These are phyloP conservation scores for Chionographis japonica DNA, from an alignment of 106 monocot genomes.

Conservation along the genomic window DNA sequence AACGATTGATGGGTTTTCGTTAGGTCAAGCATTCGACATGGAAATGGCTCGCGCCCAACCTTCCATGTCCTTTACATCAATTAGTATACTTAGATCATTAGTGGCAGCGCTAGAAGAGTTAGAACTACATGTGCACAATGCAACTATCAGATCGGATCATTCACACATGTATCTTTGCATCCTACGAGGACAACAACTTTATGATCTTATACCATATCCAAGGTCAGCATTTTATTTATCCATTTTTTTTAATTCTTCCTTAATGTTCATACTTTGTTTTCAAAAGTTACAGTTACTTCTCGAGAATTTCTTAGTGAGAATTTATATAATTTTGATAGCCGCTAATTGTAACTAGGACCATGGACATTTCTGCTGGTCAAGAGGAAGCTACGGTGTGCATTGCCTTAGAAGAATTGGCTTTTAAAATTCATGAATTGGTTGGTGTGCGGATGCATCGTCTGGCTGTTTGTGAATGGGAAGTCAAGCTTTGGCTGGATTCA, in stretches of 20 bases:
- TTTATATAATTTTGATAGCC: not conserved
- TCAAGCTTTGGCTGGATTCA: slow-evolving; percentile 71
- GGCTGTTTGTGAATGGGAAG: slow-evolving; percentile 97
- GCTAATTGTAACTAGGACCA: slow-evolving; percentile 22
- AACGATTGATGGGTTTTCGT: slow-evolving; percentile 39
- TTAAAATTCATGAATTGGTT: slow-evolving; percentile 67
- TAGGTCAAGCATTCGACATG: slow-evolving; percentile 28
- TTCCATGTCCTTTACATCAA: slow-evolving; percentile 63
- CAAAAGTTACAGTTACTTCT: not conserved
- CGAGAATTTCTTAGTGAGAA: no score
- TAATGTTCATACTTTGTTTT: not conserved
- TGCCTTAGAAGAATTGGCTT: slow-evolving; percentile 67
- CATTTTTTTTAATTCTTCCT: not conserved
- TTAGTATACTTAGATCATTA: slow-evolving; percentile 71
- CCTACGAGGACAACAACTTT: slow-evolving; percentile 63
- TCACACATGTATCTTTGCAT: slow-evolving; percentile 96
- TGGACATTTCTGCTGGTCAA: slow-evolving; percentile 35
- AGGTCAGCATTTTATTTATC: slow-evolving; percentile 36
- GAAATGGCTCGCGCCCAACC: slow-evolving; percentile 34
- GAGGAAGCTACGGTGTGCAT: slow-evolving; percentile 55
- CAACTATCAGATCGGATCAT: slow-evolving; percentile 72
- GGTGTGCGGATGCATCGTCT: slow-evolving; percentile 96
- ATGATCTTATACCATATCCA: slow-evolving; percentile 67
- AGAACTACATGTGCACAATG: slow-evolving; percentile 79
- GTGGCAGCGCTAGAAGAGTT: slow-evolving; percentile 85